A percentile compares a stretch with the other conserved stretches of the same genome.
phyloP scores from a whole-genome alignment of 441 rosid species.

The Eruca vesicaria region DNA sequence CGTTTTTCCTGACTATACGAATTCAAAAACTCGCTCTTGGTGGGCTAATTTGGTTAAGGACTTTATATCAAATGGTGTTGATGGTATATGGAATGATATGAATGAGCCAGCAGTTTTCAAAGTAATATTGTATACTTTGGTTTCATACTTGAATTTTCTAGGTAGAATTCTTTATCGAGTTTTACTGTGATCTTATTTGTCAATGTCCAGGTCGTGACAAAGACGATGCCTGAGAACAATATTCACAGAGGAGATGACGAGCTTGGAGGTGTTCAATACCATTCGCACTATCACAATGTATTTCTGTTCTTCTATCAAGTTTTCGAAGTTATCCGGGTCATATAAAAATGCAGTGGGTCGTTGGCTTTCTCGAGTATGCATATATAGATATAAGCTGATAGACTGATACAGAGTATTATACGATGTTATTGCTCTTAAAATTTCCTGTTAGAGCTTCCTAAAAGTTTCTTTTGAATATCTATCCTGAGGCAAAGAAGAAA shows the following conservation, averaged over 20 bases:
- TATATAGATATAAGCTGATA: background rate
- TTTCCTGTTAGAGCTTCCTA: background rate
- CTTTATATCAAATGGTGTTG: slow-evolving; percentile 79
- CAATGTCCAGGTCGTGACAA: slow-evolving; percentile 64
- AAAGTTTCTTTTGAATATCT: background rate
- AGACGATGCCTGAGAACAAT: slow-evolving; percentile 92
- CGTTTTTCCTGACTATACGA: slow-evolving; percentile 90
- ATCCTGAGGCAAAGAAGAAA: background rate
- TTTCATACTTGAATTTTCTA: background rate
- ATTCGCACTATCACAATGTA: slow-evolving; percentile 94
- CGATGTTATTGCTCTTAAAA: background rate
- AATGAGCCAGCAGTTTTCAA: slow-evolving; percentile 93
- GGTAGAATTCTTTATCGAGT: slow-evolving; percentile 25
- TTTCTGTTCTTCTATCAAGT: slow-evolving; percentile 17
- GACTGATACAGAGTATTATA: background rate
- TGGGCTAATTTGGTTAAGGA: slow-evolving; percentile 86
- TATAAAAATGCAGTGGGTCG: background rate
- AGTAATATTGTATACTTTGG: slow-evolving; percentile 38
- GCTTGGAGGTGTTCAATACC: slow-evolving; percentile 84
- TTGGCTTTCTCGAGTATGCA: background rate
- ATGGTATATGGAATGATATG: slow-evolving; percentile 99
- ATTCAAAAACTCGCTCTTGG: slow-evolving; percentile 77
- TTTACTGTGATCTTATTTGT: background rate
- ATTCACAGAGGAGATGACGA: slow-evolving; percentile 80
- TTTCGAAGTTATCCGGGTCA: background rate